Conservation (phyloP, 768 basidiomycete species). For the Leccinum uliginosum region DNA sequence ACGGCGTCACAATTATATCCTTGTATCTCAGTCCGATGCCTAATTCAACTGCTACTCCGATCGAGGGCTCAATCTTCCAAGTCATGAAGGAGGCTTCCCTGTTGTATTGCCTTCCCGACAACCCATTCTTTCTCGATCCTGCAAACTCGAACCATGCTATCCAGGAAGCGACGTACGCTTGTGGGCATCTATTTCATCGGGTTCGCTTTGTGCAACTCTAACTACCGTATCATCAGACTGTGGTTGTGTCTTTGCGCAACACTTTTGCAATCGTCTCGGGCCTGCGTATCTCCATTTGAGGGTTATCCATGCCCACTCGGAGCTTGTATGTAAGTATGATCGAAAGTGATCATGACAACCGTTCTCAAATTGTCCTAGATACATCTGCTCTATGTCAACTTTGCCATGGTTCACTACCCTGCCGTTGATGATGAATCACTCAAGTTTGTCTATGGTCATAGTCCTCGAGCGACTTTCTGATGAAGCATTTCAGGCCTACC, state of each 20-base stretch:
- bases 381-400: constrained; percentile 92
- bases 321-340: constrained; percentile 60
- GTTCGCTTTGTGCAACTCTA: not conserved
- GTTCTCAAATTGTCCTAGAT: constrained; percentile 45
- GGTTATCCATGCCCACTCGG: constrained; percentile 84
- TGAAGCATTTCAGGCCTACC: constrained; percentile 64
- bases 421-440: constrained; percentile 58
- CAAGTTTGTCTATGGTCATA: constrained; percentile 42
- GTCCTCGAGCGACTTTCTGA: constrained; percentile 4
- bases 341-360: not conserved
- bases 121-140: constrained; percentile 74
- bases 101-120: constrained; percentile 91
- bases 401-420: constrained; percentile 94
- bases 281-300: constrained; percentile 85
- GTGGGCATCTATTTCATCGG: constrained; percentile 38
- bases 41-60: constrained; percentile 72
- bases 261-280: constrained; percentile 95
- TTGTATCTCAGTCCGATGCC: constrained; percentile 93
- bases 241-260: constrained; percentile 97
- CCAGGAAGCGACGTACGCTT: constrained; percentile 94
- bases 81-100: constrained; percentile 95
- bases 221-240: constrained; percentile 52
- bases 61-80: constrained; percentile 96
- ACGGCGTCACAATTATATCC: constrained; percentile 93
- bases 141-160: constrained; percentile 65